Conservation (phyloP, 2,329 filamentous ascomycete genomes). For the Metarhizium rileyi region DNA sequence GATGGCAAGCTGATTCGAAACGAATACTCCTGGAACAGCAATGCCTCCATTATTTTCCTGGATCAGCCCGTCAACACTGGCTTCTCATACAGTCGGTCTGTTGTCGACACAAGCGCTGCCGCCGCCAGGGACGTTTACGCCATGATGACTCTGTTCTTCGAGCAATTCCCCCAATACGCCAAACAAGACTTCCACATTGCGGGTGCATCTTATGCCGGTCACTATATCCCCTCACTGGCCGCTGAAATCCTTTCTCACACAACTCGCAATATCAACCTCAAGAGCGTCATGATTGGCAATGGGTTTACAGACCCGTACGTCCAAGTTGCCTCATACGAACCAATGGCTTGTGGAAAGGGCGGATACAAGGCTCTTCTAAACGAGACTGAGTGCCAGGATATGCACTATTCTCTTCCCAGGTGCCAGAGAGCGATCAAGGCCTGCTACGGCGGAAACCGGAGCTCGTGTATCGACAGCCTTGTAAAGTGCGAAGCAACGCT, state of each 20-base stretch:
- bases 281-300: slow-evolving; percentile 91
- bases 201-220: slow-evolving; percentile 86
- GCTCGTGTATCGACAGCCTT: slow-evolving; percentile 83
- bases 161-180: slow-evolving; percentile 92
- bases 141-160: slow-evolving; percentile 92
- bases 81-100: slow-evolving; percentile 85
- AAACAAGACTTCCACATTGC: slow-evolving; percentile 94
- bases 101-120: slow-evolving; percentile 84
- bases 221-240: slow-evolving; percentile 89
- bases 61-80: slow-evolving; percentile 98
- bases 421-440: slow-evolving; percentile 78
- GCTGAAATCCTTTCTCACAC: slow-evolving; percentile 86
- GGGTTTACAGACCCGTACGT: slow-evolving; percentile 86
- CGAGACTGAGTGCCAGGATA: slow-evolving; percentile 65
- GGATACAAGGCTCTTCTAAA: slow-evolving; percentile 81
- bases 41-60: slow-evolving; percentile 97
- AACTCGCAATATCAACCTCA: slow-evolving; percentile 94
- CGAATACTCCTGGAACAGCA: slow-evolving; percentile 86
- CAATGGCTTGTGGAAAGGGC: slow-evolving; percentile 94
- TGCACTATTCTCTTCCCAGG: slow-evolving; percentile 84
- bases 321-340: slow-evolving; percentile 89
- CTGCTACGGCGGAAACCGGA: slow-evolving; percentile 88
- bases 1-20: slow-evolving; percentile 76
- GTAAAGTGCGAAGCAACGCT: slow-evolving; percentile 52
- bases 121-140: slow-evolving; percentile 97